Evolutionary conservation across 257 asterid genomes (phyloP).

Genomic region (Verbena officinalis): DNA sequence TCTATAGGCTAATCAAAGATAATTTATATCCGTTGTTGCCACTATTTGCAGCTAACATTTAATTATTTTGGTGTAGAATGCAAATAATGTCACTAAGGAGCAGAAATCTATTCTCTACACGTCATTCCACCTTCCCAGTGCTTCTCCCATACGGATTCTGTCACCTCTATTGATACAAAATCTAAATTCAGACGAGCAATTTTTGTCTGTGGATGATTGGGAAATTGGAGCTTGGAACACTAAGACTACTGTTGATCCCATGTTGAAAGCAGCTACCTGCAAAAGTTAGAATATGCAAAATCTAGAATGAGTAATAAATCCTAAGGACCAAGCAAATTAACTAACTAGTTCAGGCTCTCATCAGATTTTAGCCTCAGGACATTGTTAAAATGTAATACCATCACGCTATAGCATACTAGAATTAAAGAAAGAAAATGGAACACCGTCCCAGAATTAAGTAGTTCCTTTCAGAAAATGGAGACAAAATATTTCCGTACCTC

Average conservation of each 20-base stretch:
- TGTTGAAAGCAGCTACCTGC: slow-evolving; percentile 90
- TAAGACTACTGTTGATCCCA: slow-evolving; percentile 98
- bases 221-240: slow-evolving; percentile 84
- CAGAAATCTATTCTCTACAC: slow-evolving; percentile 14
- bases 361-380: slow-evolving; percentile 3
- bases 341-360: neutral
- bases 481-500: slow-evolving; percentile 55
- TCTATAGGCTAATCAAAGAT: too few species aligned
- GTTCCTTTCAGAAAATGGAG: slow-evolving; percentile 1
- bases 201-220: slow-evolving; percentile 32
- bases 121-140: slow-evolving; percentile 74
- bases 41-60: neutral
- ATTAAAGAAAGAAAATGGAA: neutral
- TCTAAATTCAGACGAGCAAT: slow-evolving; percentile 56
- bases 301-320: neutral
- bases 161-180: slow-evolving; percentile 69
- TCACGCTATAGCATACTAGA: neutral
- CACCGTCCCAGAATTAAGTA: neutral
- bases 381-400: too few species aligned
- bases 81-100: neutral
- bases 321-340: neutral
- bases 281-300: slow-evolving; percentile 19
- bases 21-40: neutral
- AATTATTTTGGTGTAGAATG: neutral
- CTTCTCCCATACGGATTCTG: slow-evolving; percentile 82